Evolutionary conservation across 2,329 filamentous ascomycete species (phyloP), one percentile per base, ranked within the genome.

Genomic region (Fusarium nurragi): DNA sequence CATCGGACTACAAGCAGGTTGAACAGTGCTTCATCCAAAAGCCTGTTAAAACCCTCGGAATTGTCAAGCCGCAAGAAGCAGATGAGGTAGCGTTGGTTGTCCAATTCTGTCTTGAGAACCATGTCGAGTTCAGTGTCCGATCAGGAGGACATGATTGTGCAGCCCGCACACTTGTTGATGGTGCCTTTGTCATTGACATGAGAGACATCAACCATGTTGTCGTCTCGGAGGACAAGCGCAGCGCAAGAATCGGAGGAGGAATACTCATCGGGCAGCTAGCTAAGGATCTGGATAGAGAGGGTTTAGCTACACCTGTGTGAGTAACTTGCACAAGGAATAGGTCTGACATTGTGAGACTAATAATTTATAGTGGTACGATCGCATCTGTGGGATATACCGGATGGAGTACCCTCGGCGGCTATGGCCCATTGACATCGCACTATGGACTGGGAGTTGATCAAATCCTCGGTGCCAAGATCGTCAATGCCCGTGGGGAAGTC

Each of bases 131-230:
- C 8, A 32, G 21, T 3, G 13, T 67, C 0, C 36, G 64, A 10
- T 36, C 39, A 0, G 65, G 65, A 9, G 64, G 65, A 0, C 54
- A 67, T 5, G 60, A 67, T 13, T 60, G 50, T 4, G 39, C 48
- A 5, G 22, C 37, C 2, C 60, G 60, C 3, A 61, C 39, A 4
- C 37, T 64, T 2, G 55, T 43, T 0, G 2, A 64, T 3, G 32
- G 44, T 0, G 34, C 54, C 1, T 43, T 67, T 9, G 43, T 57
- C 0, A 67, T 67, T 7, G 64, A 67, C 9, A 58, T 67, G 65
- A 45, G 65, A 6, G 65, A 64, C 25, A 57, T 67, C 12, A 56
- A 61, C 1, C 30, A 54, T 6, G 51, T 61, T 13, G 13, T 19
- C 0, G 7, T 64, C 1, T 2, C 37, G 0, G 23, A 54, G 2